Conservation (phyloP, 2,329 filamentous ascomycete genomes). For the Fusarium dimerum region DNA sequence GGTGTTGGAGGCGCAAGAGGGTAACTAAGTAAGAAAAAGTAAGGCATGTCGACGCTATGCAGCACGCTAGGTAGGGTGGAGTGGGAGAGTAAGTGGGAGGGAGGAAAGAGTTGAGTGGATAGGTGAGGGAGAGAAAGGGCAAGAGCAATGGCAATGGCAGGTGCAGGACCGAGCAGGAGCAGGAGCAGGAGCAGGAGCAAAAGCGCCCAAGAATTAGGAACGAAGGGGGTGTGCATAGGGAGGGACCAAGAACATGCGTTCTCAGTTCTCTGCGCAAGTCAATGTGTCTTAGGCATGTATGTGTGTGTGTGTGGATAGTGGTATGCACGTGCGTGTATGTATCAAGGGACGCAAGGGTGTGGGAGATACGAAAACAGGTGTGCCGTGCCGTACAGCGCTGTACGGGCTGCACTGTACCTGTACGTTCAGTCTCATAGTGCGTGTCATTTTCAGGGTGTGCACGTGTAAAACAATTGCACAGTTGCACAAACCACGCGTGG, state of each 20-base stretch:
- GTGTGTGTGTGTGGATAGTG: too few relatives aligned
- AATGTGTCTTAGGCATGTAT: too few relatives aligned
- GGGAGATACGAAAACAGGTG: neutral
- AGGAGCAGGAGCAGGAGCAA: too few relatives aligned
- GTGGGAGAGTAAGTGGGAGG: neutral
- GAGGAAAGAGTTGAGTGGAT: neutral
- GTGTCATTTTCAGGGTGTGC: neutral
- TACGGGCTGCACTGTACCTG: too few relatives aligned
- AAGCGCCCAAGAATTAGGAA: too few relatives aligned
- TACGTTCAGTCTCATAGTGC: neutral
- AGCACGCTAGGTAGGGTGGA: neutral
- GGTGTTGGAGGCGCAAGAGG: constrained; percentile 1
- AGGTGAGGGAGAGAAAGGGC: neutral
- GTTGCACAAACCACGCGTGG: neutral
- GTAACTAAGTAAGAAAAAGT: neutral
- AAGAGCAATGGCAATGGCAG: too few relatives aligned
- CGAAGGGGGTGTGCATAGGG: too few relatives aligned
- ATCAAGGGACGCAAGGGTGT: neutral
- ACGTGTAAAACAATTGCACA: neutral
- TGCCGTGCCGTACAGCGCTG: neutral
- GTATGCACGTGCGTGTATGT: neutral
- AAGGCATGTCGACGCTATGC: neutral
- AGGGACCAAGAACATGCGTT: too few relatives aligned
- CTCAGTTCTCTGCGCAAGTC: too few relatives aligned
- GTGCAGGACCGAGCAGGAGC: too few relatives aligned